Evolutionary conservation across 106 monocot species (phyloP).

Genomic region (Allium sativum): DNA sequence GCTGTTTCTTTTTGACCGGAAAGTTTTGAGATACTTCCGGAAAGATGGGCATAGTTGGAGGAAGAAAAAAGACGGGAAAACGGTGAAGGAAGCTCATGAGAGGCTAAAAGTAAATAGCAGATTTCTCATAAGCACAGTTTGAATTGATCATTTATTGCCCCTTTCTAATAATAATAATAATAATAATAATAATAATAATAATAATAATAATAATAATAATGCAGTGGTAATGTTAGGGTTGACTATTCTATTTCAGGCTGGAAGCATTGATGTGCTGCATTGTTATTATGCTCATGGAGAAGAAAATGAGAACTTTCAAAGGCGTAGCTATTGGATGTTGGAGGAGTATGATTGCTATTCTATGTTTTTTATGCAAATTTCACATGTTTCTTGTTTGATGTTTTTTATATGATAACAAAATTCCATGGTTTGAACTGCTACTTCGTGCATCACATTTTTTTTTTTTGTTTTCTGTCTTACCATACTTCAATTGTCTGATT

Average conservation of each 20-base stretch:
- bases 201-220: too few species aligned
- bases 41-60: slow-evolving; percentile 97
- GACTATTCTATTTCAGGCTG: slow-evolving; percentile 32
- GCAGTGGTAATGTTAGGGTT: too few species aligned
- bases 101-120: slow-evolving; percentile 58
- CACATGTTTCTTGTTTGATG: background rate
- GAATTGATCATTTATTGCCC: too few species aligned
- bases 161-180: too few species aligned
- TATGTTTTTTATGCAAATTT: background rate
- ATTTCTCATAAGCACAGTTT: too few species aligned
- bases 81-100: slow-evolving; percentile 96
- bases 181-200: too few species aligned
- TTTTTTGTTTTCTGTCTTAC: background rate
- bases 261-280: slow-evolving; percentile 88
- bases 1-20: slow-evolving; percentile 71
- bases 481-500: background rate
- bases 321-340: slow-evolving; percentile 87
- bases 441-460: too few species aligned
- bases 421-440: background rate
- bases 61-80: slow-evolving; percentile 97
- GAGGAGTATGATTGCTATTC: slow-evolving; percentile 31
- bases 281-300: slow-evolving; percentile 99
- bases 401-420: too few species aligned
- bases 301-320: slow-evolving; percentile 81
- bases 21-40: slow-evolving; percentile 82